A percentile compares a stretch with the other conserved stretches of the same genome.
These are phyloP conservation scores for Teratosphaeria nubilosa DNA, from an alignment of 2,329 filamentous ascomycete species.

Conservation along the genomic window DNA sequence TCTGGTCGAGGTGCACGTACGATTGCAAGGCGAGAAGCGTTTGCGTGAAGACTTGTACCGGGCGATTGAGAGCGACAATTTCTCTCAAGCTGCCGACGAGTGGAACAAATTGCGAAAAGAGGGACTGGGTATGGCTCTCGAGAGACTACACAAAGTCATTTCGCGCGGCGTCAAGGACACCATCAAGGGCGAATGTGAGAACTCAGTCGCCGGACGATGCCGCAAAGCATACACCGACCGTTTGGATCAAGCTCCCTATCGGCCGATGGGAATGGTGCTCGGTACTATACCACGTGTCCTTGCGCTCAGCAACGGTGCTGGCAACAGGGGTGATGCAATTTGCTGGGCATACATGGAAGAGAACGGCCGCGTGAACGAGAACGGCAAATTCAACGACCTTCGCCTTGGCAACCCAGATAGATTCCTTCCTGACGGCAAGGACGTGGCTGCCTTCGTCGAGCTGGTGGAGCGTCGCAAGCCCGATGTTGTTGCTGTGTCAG, in stretches of 20 bases:
- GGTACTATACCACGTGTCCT: slow-evolving; percentile 83
- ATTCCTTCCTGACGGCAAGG: slow-evolving; percentile 53
- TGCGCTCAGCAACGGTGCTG: slow-evolving; percentile 75
- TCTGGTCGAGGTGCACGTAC: slow-evolving; percentile 73
- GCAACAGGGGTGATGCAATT: slow-evolving; percentile 67
- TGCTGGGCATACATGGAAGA: slow-evolving; percentile 92
- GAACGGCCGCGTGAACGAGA: slow-evolving; percentile 77
- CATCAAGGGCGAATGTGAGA: slow-evolving; percentile 86
- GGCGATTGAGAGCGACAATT: slow-evolving; percentile 89
- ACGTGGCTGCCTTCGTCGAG: slow-evolving; percentile 63
- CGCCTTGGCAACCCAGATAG: slow-evolving; percentile 56
- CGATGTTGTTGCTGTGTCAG: slow-evolving; percentile 82
- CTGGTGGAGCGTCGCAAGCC: slow-evolving; percentile 70
- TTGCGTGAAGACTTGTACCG: slow-evolving; percentile 69
- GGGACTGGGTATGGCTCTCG: slow-evolving; percentile 69
- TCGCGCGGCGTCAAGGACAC: slow-evolving; percentile 91
- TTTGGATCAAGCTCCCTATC: slow-evolving; percentile 91
- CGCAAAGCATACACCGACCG: slow-evolving; percentile 82
- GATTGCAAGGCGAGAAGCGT: slow-evolving; percentile 62
- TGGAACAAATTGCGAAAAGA: slow-evolving; percentile 87
- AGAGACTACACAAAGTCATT: slow-evolving; percentile 73
- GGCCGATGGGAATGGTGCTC: slow-evolving; percentile 82
- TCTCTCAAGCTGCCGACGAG: slow-evolving; percentile 84
- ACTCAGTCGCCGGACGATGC: slow-evolving; percentile 76
- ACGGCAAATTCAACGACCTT: slow-evolving; percentile 77